Conservation (phyloP, 1,139 yeast genomes). For the Magnusiomyces sp. region DNA sequence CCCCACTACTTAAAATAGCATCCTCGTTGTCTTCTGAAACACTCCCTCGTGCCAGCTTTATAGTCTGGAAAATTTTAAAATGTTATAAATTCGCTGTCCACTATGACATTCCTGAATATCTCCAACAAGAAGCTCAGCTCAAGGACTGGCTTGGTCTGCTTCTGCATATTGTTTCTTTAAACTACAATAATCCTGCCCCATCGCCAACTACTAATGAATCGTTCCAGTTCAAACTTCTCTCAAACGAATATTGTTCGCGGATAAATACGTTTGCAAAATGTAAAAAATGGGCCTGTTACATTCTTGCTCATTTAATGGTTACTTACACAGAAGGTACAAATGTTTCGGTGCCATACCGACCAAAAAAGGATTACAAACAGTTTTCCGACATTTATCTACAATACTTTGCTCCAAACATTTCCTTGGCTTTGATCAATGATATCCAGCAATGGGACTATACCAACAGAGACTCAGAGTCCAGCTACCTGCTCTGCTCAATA, state of each 20-base stretch:
- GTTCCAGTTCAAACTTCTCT: neutral
- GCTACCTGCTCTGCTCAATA: slow-evolving; percentile 3
- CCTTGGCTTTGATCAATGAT: slow-evolving; percentile 9
- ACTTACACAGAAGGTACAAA: slow-evolving; percentile 1
- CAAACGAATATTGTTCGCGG: neutral
- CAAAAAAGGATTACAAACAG: neutral
- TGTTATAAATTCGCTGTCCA: slow-evolving; percentile 9
- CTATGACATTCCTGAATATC: slow-evolving; percentile 7
- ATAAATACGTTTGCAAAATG: slow-evolving; percentile 59
- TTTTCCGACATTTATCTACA: slow-evolving; percentile 9
- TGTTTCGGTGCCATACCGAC: neutral
- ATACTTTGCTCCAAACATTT: slow-evolving; percentile 12
- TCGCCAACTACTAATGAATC: too few species aligned
- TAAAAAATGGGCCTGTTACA: slow-evolving; percentile 73
- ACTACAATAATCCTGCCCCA: neutral
- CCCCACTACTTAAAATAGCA: slow-evolving; percentile 9
- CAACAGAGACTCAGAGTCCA: neutral
- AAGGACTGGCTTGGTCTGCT: slow-evolving; percentile 11
- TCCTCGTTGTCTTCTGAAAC: slow-evolving; percentile 7
- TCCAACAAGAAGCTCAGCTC: slow-evolving; percentile 10
- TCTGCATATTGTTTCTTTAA: slow-evolving; percentile 6
- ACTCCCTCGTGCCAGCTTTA: slow-evolving; percentile 9
- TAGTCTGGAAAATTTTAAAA: slow-evolving; percentile 14
- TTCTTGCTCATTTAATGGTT: slow-evolving; percentile 4
- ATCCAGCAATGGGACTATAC: slow-evolving; percentile 6